A percentile compares a stretch with the other conserved stretches of the same genome.
These are phyloP conservation scores for Umbelopsis vinacea DNA, from an alignment of 192 early-diverging fungal species.

Conservation along the genomic window DNA sequence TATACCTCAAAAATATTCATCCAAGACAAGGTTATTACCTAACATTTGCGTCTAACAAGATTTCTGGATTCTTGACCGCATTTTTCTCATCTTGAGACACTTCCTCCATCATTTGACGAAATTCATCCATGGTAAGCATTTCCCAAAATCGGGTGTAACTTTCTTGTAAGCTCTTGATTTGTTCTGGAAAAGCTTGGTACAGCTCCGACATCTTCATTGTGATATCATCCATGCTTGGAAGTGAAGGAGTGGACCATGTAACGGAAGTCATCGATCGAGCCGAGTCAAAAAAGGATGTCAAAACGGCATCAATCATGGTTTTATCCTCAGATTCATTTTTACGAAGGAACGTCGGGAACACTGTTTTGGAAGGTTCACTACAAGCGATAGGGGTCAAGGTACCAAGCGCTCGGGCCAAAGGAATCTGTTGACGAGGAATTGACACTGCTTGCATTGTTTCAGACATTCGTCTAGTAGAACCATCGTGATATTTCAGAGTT, in stretches of 20 bases:
- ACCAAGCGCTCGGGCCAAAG: conserved; percentile 13
- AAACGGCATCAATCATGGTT: background rate
- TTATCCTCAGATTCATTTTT: background rate
- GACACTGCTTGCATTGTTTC: background rate
- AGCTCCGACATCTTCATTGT: conserved; percentile 26
- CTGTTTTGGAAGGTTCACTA: background rate
- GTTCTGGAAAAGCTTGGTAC: conserved; percentile 27
- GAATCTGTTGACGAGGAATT: conserved; percentile 11
- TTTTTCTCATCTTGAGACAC: background rate
- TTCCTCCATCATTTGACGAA: conserved; percentile 26
- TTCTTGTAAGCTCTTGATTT: conserved; percentile 25
- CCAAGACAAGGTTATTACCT: background rate
- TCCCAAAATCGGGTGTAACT: conserved; percentile 27
- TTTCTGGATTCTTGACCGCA: conserved; percentile 1
- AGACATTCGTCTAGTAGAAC: background rate
- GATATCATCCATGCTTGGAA: conserved; percentile 28
- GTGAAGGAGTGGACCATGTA: background rate
- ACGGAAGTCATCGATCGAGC: background rate
- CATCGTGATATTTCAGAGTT: background rate
- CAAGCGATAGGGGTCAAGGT: background rate
- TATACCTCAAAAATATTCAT: too few species aligned
- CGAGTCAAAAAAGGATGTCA: conserved; percentile 1
- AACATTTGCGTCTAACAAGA: conserved; percentile 19
- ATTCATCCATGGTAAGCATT: conserved; percentile 29
- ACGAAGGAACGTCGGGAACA: background rate